Percentiles rank a stretch among this genome's conserved stretches.
phyloP scores from a whole-genome alignment of 257 asterid species.

The Solanum pinnatisectum region DNA sequence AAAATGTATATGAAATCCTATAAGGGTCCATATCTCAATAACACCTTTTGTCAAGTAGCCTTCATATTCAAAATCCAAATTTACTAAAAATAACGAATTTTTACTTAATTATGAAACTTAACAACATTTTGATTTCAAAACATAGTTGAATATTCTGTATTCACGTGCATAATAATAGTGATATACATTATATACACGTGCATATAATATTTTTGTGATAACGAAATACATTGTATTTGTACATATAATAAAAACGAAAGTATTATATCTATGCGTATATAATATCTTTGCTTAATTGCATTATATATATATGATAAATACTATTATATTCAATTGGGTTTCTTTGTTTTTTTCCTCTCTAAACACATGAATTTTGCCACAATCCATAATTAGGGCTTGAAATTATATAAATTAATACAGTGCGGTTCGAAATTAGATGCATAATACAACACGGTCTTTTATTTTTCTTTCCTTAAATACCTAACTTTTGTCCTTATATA shows the following conservation, averaged over 20 bases:
- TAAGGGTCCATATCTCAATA: too few species aligned
- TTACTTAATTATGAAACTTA: neutral
- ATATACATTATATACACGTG: neutral
- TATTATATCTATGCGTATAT: neutral
- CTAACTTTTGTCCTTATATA: neutral
- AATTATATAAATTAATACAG: neutral
- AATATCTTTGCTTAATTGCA: neutral
- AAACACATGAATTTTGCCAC: neutral
- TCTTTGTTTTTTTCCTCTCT: neutral
- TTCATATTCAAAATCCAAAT: neutral
- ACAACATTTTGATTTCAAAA: too few species aligned
- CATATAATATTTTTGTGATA: neutral
- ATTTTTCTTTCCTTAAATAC: neutral
- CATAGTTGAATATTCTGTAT: neutral
- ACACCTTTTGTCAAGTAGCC: neutral
- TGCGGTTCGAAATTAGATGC: neutral
- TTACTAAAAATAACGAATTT: neutral
- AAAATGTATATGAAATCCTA: neutral
- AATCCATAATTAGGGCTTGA: neutral
- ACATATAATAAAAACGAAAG: neutral
- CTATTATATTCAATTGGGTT: neutral
- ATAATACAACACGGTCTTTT: neutral
- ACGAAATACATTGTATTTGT: neutral
- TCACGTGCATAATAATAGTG: neutral
- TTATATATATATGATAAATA: neutral